Evolutionary conservation across 2,329 filamentous ascomycete genomes (phyloP).

Genomic region (Septoria linicola): DNA sequence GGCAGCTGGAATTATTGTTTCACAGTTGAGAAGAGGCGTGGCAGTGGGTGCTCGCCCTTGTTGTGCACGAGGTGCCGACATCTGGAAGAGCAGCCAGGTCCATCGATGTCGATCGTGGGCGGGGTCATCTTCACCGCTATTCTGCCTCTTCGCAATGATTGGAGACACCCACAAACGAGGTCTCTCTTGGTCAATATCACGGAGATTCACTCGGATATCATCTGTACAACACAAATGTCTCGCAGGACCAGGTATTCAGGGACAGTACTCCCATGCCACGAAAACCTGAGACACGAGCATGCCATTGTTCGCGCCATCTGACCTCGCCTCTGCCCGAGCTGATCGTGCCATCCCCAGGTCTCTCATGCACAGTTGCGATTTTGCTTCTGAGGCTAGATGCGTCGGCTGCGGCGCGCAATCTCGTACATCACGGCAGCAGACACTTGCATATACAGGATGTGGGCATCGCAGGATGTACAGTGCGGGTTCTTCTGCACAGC

Average conservation of each 20-base stretch:
- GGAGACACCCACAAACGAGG: conserved; percentile 22
- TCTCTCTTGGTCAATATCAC: conserved; percentile 17
- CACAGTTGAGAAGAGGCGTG: conserved; percentile 10
- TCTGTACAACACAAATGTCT: conserved; percentile 26
- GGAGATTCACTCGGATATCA: conserved; percentile 18
- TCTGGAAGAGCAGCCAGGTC: conserved; percentile 12
- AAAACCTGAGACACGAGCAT: conserved; percentile 21
- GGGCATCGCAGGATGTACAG: conserved; percentile 20
- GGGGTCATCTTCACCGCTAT: conserved; percentile 22
- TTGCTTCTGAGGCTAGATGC: conserved; percentile 24
- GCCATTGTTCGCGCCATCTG: conserved; percentile 26
- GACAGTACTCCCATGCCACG: conserved; percentile 22
- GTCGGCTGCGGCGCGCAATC: conserved; percentile 25
- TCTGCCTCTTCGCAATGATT: conserved; percentile 22
- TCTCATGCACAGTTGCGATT: conserved; percentile 23
- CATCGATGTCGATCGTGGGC: conserved; percentile 14
- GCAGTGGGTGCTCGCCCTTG: conserved; percentile 13
- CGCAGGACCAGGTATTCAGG: conserved; percentile 15
- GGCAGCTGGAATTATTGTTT: conserved; percentile 19
- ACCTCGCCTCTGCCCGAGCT: background rate
- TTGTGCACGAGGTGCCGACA: conserved; percentile 22
- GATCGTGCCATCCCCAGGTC: conserved; percentile 20
- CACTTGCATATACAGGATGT: conserved; percentile 22
- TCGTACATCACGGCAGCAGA: conserved; percentile 25
- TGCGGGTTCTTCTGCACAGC: conserved; percentile 19